Base-by-base conservation (phyloP, 2,329 filamentous ascomycete species). In the Penicillium sclerotiorum region DNA sequence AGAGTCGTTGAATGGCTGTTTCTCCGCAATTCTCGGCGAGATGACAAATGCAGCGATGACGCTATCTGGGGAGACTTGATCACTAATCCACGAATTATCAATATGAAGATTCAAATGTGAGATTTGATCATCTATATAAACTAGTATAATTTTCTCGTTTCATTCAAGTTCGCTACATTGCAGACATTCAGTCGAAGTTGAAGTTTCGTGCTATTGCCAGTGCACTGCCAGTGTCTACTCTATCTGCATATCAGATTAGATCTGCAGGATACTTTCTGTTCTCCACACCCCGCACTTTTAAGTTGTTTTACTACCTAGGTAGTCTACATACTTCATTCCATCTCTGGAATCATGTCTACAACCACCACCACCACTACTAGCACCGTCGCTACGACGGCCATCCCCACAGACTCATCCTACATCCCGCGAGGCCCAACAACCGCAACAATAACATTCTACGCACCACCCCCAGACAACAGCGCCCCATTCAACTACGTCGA, bases 401-500 rank as follows among this genome's bases (percentile, higher is more conserved):
- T n/a, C n/a, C n/a, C 7, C 3, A 42, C 30, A 22, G 20, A 45
- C 17, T 27, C 72, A 36, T 57, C 61, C 41, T 71, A 66, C 43
- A 68, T 80, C 36, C 80, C 82, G 15, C 75, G 82, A 49, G 88
- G 88, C 54, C 76, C 82, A 56, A 81, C 88, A 52, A 77, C 76
- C 39, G 80, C 86, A 8, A 70, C 68, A n/a, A 75, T 92, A 25
- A 80, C 83, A 72, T 92, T 87, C 77, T 89, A 81, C 72, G 58
- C 67, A 9, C 77, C 81, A 0, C 87, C 88, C 0, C 57, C 75
- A 3, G 83, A 89, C 68, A 79, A 81, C 60, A 72, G 78, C 8
- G 51, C 63, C 1, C 86, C 87, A 20, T 87, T 80, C 76, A 84
- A 86, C 73, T 84, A 84, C 68, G 85, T 90, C 61, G 84, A 89